Evolutionary conservation across 2,329 filamentous ascomycete genomes (phyloP).

Genomic region (Diaporthe destruens): DNA sequence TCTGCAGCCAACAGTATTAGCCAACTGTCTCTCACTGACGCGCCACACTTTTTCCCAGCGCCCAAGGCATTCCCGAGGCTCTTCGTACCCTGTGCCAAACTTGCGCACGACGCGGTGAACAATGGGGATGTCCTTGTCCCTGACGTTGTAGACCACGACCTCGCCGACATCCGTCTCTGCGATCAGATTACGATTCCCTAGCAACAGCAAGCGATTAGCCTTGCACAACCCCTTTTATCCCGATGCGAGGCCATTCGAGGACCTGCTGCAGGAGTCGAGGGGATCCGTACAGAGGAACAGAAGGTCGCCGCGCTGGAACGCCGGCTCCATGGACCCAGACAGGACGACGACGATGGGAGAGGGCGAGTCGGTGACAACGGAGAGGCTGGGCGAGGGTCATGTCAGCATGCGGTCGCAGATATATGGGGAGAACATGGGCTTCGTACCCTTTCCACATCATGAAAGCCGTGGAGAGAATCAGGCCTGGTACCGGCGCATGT

Average conservation of each 20-base stretch:
- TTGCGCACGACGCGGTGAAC: conserved; percentile 91
- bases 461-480: conserved; percentile 91
- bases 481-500: conserved; percentile 51
- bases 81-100: conserved; percentile 68
- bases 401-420: conserved; percentile 42
- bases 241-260: not conserved
- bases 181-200: conserved; percentile 72
- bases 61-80: conserved; percentile 25
- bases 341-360: conserved; percentile 87
- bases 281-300: conserved; percentile 71
- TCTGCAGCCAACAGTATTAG: conserved; percentile 50
- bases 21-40: not conserved
- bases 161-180: conserved; percentile 68
- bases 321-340: conserved; percentile 86
- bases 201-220: conserved; percentile 4
- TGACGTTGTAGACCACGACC: conserved; percentile 80
- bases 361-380: conserved; percentile 79
- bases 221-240: no score
- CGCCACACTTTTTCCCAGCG: not conserved
- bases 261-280: no score
- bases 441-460: conserved; percentile 70
- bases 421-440: not conserved
- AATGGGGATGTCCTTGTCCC: conserved; percentile 96
- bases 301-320: conserved; percentile 83
- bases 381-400: conserved; percentile 67